Base-by-base conservation (phyloP, 108 stramenopile genomes). In the Aureococcus anophagefferens region DNA sequence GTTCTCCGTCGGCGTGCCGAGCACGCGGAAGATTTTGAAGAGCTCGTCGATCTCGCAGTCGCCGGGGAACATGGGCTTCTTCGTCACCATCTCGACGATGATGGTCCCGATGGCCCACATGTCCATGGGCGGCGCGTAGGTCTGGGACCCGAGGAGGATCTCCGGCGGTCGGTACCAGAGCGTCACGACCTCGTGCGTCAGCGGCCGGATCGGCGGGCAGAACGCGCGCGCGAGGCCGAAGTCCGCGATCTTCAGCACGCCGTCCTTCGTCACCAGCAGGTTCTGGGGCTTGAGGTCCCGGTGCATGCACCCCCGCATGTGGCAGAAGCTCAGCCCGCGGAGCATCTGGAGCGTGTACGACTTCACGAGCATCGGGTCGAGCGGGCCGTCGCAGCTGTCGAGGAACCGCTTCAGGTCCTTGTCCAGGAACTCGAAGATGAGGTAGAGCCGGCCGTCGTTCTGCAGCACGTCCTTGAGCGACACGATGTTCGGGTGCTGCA, bases 161-260 rank as follows among this genome's bases (percentile, higher is more conserved):
- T 98, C 98, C 9, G 97, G 96, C 17, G 95, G 93, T 14, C 98
- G 91, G 79, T 99, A 99, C 96, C 96, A 99, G 46, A 96, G 88
- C 34, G 98, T 99, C 7, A 59, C 51, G 51, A 59, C 51, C 51
- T 59, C 51, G 51, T 59, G 51, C 21, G 51, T 59, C 51, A 59
- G 51, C 51, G 51, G 51, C 1, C 89, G 85, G 25, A 59, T 59
- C 5, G 96, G 96, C 31, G 93, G 93, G 68, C 92, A 93, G 74
- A 95, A 97, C 32, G 98, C 94, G 30, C 98, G 82, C 7, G 98
- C 96, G 30, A 99, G 80, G 46, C 98, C 98, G 74, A 99, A 99
- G 82, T 99, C 98, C 32, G 98, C 98, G 16, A 99, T 84, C 81
- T 99, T 99, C 33, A 96, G 86, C 18, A 81, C 77, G n/a, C 98